A percentile compares a stretch with the other conserved stretches of the same genome.
These are phyloP conservation scores for Globisporangium okanoganense DNA, from an alignment of 352 stramenopile genomes.

Conservation along the genomic window DNA sequence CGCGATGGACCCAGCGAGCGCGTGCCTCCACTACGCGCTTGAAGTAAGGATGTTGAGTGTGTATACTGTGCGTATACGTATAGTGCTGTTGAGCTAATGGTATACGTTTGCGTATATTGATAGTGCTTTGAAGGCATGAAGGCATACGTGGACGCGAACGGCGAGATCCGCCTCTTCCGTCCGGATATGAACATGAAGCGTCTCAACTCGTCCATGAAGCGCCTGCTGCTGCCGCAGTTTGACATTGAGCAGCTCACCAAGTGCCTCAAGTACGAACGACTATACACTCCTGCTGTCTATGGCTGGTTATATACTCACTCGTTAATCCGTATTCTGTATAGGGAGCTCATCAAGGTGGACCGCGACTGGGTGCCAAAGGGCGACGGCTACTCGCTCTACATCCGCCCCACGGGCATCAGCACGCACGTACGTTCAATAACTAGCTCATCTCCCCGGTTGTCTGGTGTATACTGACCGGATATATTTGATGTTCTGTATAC, in stretches of 20 bases:
- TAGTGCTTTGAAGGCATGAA: slow-evolving; percentile 97
- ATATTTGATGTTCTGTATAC: no score
- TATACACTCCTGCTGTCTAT: neutral
- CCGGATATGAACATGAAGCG: slow-evolving; percentile 97
- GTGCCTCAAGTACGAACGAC: slow-evolving; percentile 80
- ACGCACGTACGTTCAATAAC: slow-evolving; percentile 46
- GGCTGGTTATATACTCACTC: slow-evolving; percentile 12
- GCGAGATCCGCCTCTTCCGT: slow-evolving; percentile 92
- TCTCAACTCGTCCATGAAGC: slow-evolving; percentile 92
- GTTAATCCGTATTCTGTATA: no score
- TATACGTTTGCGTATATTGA: neutral
- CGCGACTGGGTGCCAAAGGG: slow-evolving; percentile 92
- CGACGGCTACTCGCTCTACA: slow-evolving; percentile 96
- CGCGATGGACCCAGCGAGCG: slow-evolving; percentile 88
- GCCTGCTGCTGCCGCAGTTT: slow-evolving; percentile 89
- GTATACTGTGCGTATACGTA: neutral
- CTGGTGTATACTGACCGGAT: no score
- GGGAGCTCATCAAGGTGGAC: slow-evolving; percentile 78
- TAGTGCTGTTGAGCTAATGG: neutral
- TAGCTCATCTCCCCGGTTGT: no score
- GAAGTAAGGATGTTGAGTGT: slow-evolving; percentile 25
- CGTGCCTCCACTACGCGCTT: slow-evolving; percentile 94
- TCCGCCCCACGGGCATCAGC: slow-evolving; percentile 93
- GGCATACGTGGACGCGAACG: slow-evolving; percentile 85
- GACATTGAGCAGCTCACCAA: slow-evolving; percentile 89